phyloP scores from a whole-genome alignment of 2,329 filamentous ascomycete genomes.

The Venturia pyrina region DNA sequence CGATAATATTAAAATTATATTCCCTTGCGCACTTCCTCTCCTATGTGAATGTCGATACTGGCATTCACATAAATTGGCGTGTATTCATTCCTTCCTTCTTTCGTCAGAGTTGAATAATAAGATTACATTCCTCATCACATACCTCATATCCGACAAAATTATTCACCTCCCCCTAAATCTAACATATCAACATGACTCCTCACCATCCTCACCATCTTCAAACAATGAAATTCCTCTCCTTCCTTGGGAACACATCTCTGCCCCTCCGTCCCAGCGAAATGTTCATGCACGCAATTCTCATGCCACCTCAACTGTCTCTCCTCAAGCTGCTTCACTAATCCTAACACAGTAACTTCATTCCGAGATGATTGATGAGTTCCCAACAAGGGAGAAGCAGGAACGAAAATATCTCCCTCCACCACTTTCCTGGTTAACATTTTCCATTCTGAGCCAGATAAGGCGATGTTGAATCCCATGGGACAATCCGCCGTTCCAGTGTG shows the following conservation, averaged over 20 bases:
- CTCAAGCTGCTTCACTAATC: constrained; percentile 29
- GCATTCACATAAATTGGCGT: too few relatives aligned
- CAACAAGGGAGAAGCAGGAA: constrained; percentile 14
- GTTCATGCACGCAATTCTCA: constrained; percentile 13
- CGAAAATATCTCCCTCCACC: constrained; percentile 34
- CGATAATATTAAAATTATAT: too few relatives aligned
- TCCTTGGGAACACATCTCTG: constrained; percentile 1
- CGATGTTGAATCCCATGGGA: constrained; percentile 33
- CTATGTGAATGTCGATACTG: too few relatives aligned
- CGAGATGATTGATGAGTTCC: constrained; percentile 10
- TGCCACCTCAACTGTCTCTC: constrained; percentile 35
- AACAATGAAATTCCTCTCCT: constrained; percentile 11
- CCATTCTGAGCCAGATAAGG: constrained; percentile 36
- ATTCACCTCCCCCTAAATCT: not conserved
- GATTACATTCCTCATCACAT: not conserved
- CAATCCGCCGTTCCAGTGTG: constrained; percentile 35
- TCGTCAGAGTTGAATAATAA: not conserved
- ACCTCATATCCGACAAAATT: not conserved
- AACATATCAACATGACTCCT: constrained; percentile 7
- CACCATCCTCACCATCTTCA: constrained; percentile 12
- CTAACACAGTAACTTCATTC: constrained; percentile 23
- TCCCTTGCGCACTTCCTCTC: too few relatives aligned
- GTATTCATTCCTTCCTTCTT: too few relatives aligned
- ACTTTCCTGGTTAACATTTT: constrained; percentile 32
- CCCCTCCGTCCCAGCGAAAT: constrained; percentile 3